phyloP scores from a whole-genome alignment of 352 stramenopile species.

The Globisporangium lucens region DNA sequence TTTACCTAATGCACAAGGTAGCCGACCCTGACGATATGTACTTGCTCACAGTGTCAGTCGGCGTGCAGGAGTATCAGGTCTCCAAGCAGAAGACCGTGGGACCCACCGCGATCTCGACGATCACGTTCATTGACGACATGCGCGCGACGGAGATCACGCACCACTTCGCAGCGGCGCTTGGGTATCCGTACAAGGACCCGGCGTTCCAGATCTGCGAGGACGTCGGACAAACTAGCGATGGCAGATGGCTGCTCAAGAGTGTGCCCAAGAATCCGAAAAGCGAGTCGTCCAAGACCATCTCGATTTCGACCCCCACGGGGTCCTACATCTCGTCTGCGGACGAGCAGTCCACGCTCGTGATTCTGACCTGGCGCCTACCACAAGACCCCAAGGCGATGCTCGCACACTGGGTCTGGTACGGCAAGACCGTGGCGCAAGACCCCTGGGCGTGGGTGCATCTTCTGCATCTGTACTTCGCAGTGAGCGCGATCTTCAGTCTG shows the following conservation, averaged over 20 bases:
- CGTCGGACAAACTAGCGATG: constrained; percentile 17
- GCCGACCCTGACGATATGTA: constrained; percentile 15
- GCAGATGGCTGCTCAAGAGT: constrained; percentile 23
- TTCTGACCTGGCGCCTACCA: background rate
- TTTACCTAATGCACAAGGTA: constrained; percentile 26
- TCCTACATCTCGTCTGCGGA: background rate
- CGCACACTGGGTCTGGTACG: background rate
- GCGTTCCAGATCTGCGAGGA: constrained; percentile 27
- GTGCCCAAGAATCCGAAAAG: constrained; percentile 16
- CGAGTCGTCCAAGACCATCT: background rate
- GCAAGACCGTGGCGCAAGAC: background rate
- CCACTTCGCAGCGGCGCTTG: constrained; percentile 25
- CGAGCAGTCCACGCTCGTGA: background rate
- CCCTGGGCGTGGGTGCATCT: background rate
- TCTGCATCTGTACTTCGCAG: background rate
- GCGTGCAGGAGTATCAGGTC: constrained; percentile 31
- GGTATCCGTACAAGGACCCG: constrained; percentile 27
- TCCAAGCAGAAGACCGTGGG: constrained; percentile 17
- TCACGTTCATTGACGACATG: constrained; percentile 31
- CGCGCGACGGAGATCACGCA: constrained; percentile 16
- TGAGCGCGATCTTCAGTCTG: background rate
- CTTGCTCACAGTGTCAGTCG: constrained; percentile 24
- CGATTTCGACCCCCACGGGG: background rate
- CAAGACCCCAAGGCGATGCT: background rate
- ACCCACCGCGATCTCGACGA: constrained; percentile 22